Conservation (phyloP, 371 early-diverging fungal genomes). For the Polyrhizophydium stewartii region DNA sequence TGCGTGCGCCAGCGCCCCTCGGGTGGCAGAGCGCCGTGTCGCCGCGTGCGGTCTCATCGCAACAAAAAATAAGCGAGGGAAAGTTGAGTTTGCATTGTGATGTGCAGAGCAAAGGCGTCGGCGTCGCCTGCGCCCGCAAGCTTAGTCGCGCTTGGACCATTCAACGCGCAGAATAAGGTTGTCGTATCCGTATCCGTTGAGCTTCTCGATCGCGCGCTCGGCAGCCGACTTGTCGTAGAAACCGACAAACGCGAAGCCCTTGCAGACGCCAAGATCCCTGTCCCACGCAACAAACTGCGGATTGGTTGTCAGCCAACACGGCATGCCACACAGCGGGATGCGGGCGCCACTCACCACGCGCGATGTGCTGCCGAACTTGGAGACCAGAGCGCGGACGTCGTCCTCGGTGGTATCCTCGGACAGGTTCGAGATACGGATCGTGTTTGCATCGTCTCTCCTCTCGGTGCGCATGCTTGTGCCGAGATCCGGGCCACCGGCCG, state of each 20-base stretch:
- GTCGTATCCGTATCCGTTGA: slow-evolving; percentile 93
- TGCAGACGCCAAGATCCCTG: slow-evolving; percentile 80
- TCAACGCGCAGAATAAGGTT: slow-evolving; percentile 91
- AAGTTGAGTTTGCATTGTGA: too few species aligned
- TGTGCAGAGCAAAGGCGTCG: too few species aligned
- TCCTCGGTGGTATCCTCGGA: slow-evolving; percentile 88
- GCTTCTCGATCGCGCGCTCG: slow-evolving; percentile 73
- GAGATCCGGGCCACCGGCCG: slow-evolving; percentile 37
- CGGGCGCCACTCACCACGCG: slow-evolving; percentile 31
- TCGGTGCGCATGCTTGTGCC: slow-evolving; percentile 31
- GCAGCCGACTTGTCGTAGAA: slow-evolving; percentile 79
- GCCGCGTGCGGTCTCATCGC: too few species aligned
- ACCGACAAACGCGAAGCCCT: slow-evolving; percentile 94
- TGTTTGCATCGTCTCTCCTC: slow-evolving; percentile 76
- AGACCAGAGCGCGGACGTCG: slow-evolving; percentile 86
- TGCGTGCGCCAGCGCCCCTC: too few species aligned
- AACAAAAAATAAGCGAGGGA: too few species aligned
- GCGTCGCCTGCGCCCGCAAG: too few species aligned
- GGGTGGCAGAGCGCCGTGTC: too few species aligned
- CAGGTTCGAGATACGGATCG: slow-evolving; percentile 93
- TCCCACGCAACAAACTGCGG: slow-evolving; percentile 75
- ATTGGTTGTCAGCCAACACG: background rate
- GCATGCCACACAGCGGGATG: background rate
- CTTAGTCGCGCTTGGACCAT: slow-evolving; percentile 52
- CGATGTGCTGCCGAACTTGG: slow-evolving; percentile 66